These are phyloP conservation scores for Gossypium arboreum DNA, from an alignment of 345 rosid species.

Conservation along the genomic window DNA sequence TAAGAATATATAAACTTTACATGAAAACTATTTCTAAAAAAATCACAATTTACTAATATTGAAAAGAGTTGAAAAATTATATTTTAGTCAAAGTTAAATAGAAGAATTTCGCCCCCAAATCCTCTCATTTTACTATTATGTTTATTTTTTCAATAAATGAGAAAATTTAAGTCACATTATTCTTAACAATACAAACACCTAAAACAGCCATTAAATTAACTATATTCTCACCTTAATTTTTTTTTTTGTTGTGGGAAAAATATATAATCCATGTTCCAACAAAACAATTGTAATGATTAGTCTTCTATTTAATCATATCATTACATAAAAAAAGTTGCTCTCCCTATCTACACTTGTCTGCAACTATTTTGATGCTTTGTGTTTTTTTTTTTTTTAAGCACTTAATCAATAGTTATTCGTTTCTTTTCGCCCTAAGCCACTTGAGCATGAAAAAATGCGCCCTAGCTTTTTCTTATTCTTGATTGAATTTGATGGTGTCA, in stretches of 20 bases:
- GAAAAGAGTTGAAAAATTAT: accelerated
- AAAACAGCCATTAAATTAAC: too few relatives aligned
- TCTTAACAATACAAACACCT: too few relatives aligned
- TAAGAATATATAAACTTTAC: too few relatives aligned
- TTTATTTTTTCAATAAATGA: too few relatives aligned
- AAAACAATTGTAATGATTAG: neutral
- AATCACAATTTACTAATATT: too few relatives aligned
- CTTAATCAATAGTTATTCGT: constrained; percentile 1
- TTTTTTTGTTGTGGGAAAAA: neutral
- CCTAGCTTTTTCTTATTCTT: constrained; percentile 11
- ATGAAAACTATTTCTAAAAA: accelerated
- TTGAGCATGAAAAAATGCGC: neutral
- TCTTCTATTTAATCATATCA: neutral
- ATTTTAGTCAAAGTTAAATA: too few relatives aligned
- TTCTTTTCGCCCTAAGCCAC: constrained; percentile 9
- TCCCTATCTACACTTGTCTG: constrained; percentile 7
- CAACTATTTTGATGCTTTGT: neutral
- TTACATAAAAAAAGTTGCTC: neutral
- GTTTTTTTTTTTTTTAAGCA: neutral
- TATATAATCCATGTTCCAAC: neutral
- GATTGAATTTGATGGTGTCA: neutral
- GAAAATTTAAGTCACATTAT: too few relatives aligned
- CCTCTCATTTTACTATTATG: too few relatives aligned
- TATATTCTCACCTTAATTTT: neutral
- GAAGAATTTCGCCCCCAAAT: accelerated